Evolutionary conservation across 1,284 basidiomycete species (phyloP).

Genomic region (Amylostereum areolatum): DNA sequence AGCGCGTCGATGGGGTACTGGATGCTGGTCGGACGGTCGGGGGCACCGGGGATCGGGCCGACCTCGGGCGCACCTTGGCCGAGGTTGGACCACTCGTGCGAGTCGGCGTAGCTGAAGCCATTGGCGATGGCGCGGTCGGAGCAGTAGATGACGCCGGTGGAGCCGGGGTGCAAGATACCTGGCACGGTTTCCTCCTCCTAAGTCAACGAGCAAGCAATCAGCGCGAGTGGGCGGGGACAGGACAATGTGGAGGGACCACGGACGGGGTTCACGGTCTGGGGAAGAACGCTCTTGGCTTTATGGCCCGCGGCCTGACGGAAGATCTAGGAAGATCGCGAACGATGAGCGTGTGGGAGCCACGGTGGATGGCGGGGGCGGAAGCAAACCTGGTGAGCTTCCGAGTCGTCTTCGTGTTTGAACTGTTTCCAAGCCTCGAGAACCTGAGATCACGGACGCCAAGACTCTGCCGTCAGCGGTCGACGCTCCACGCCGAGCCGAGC

Average conservation of each 20-base stretch:
- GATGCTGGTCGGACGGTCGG: constrained; percentile 60
- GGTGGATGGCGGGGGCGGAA: background rate
- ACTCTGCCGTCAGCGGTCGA: constrained; percentile 1
- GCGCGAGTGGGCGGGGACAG: background rate
- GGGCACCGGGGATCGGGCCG: constrained; percentile 74
- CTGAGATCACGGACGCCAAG: constrained; percentile 5
- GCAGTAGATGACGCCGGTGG: constrained; percentile 82
- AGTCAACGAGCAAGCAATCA: background rate
- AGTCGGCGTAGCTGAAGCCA: constrained; percentile 74
- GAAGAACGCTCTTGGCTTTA: constrained; percentile 52
- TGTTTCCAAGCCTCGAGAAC: constrained; percentile 29
- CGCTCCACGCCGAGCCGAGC: constrained; percentile 21
- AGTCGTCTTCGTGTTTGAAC: constrained; percentile 67
- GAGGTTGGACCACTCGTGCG: constrained; percentile 79
- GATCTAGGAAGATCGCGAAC: constrained; percentile 37
- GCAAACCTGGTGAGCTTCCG: constrained; percentile 76
- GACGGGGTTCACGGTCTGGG: constrained; percentile 67
- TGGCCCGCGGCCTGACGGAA: constrained; percentile 69
- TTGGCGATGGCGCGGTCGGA: constrained; percentile 86
- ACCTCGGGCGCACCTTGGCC: constrained; percentile 90
- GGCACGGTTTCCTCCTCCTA: constrained; percentile 80
- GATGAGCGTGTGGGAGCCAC: background rate
- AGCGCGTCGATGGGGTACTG: constrained; percentile 67
- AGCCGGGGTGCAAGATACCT: constrained; percentile 74
- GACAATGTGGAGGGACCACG: constrained; percentile 13